phyloP scores from a whole-genome alignment of 768 basidiomycete species.

The Dacryopinax spathularia region DNA sequence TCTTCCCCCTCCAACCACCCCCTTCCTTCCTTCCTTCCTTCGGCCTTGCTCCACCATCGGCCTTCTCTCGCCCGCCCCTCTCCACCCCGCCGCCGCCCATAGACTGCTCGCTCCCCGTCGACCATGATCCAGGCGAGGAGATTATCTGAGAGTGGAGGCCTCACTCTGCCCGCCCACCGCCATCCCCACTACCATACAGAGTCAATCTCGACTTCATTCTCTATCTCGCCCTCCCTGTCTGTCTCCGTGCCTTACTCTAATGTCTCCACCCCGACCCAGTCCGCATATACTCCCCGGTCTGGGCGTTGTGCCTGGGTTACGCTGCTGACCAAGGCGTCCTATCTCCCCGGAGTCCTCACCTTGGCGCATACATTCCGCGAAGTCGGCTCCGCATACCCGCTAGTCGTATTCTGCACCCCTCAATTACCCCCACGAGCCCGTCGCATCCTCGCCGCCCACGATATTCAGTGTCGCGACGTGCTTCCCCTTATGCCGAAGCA shows the following conservation, averaged over 20 bases:
- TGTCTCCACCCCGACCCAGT: not conserved
- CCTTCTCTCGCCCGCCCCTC: too few relatives aligned
- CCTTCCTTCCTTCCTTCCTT: too few relatives aligned
- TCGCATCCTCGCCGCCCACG: slow-evolving; percentile 29
- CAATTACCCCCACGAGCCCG: slow-evolving; percentile 38
- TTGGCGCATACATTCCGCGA: slow-evolving; percentile 40
- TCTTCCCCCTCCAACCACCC: not conserved
- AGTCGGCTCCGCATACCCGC: slow-evolving; percentile 51
- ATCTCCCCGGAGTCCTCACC: slow-evolving; percentile 49
- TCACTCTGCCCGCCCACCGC: not conserved
- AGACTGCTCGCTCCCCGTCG: not conserved
- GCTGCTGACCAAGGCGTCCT: slow-evolving; percentile 52
- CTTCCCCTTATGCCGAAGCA: not conserved
- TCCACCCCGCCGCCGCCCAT: too few relatives aligned
- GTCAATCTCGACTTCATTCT: not conserved
- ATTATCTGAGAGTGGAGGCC: not conserved
- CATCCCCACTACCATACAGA: not conserved
- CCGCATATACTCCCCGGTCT: not conserved
- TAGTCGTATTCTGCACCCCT: slow-evolving; percentile 64
- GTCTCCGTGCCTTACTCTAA: not conserved
- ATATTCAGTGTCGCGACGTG: not conserved
- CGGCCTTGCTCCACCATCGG: too few relatives aligned
- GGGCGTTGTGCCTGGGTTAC: slow-evolving; percentile 47
- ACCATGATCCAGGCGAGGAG: not conserved
- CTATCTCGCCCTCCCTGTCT: not conserved